phyloP scores from a whole-genome alignment of 1,284 basidiomycete species.

The Chalciporus sp. region DNA sequence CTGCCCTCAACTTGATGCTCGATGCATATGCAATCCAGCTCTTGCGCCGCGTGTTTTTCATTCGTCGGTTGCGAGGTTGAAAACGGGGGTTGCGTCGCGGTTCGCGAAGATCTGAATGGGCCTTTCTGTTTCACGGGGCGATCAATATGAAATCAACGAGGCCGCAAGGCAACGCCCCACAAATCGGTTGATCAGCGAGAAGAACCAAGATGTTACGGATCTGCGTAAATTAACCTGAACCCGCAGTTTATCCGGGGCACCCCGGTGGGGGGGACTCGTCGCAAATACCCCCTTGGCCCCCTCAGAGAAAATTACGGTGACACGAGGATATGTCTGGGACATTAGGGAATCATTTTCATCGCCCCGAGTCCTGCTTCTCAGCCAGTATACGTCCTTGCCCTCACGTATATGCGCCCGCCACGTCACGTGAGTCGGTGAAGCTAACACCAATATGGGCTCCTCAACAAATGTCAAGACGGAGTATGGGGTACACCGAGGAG shows the following conservation, averaged over 20 bases:
- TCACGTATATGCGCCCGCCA: background rate
- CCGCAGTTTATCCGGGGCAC: background rate
- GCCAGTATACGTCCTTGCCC: background rate
- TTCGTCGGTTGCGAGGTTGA: constrained; percentile 19
- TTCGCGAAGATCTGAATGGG: background rate
- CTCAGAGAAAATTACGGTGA: too few species aligned
- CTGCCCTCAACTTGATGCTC: background rate
- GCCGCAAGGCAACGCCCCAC: background rate
- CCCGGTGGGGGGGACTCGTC: background rate
- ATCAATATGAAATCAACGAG: constrained; percentile 26
- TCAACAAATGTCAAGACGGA: too few species aligned
- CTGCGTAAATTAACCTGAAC: background rate
- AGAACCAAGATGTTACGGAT: background rate
- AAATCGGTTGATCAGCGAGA: constrained; percentile 16
- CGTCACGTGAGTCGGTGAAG: too few species aligned
- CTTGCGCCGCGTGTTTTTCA: constrained; percentile 13
- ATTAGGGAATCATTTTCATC: background rate
- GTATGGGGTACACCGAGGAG: too few species aligned
- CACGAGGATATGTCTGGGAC: too few species aligned
- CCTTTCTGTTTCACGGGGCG: constrained; percentile 4
- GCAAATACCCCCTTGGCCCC: too few species aligned
- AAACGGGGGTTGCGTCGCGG: constrained; percentile 17
- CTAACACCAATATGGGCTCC: too few species aligned
- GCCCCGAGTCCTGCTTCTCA: background rate
- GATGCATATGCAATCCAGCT: background rate